Base-by-base conservation (phyloP, 176 grass and related monocot genomes). In the Lolium perenne region DNA sequence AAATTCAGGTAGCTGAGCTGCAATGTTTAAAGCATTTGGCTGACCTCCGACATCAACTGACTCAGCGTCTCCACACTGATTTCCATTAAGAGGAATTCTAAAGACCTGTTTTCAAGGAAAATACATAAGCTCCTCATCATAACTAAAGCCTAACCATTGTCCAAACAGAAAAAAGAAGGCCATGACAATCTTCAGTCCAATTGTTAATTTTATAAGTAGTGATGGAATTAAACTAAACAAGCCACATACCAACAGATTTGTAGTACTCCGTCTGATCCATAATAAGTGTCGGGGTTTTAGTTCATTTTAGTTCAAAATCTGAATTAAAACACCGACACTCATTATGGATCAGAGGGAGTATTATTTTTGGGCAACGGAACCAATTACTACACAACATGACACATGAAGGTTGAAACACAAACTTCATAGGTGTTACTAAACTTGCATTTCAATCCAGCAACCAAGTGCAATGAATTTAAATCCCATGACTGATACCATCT, bases 11-110 rank as follows among this genome's bases (percentile, higher is more conserved):
- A 78, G 88, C 43, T 93, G 86, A 92, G 71, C 13, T 84, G 93
- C 76, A 83, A 95, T 82, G 57, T 88, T 92, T 66, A 98, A 79
- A 77, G 91, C 92, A 84, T 95, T 98, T 84, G 97, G 92, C 46
- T 98, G 97, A 66, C 93, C 89, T 7, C 94, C 97, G 66, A 96
- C 89, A 79, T 98, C 97, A 86, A 94, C 58, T 68, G 90, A 81
- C 75, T 91, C 97, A 18, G 88, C 82, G 79, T 94, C 94, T 71
- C 97, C 97, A 91, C 97, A 98, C 58, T 91, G 86, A 70, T 91
- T 71, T 82, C 86, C 94, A 69, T 94, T 90, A 82, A 95, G 61
- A 81, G 92, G 90, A 87, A 98, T 74, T 83, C 90, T 96, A 76
- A 93, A 98, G 49, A 98, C 76, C 97, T 98, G 81, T 54, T 82